phyloP scores from a whole-genome alignment of 805 yeast species.

The Wickerhamiella bombiphila region DNA sequence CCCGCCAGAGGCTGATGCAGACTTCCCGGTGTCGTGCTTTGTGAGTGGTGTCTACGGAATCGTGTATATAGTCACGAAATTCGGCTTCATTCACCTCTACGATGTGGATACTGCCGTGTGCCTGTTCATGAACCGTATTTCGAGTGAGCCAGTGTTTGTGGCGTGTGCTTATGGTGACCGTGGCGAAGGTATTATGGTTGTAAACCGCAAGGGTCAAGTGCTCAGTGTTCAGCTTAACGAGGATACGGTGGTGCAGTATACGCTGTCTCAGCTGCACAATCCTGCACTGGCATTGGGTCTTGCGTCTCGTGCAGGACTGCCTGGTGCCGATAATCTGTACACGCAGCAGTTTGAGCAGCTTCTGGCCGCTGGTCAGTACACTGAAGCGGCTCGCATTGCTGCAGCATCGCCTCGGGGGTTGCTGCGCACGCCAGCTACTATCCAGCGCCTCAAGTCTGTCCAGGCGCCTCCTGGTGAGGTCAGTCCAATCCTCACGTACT shows the following conservation, averaged over 20 bases:
- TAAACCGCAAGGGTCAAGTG: slow-evolving; percentile 91
- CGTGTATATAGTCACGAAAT: slow-evolving; percentile 78
- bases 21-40: slow-evolving; percentile 89
- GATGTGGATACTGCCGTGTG: slow-evolving; percentile 87
- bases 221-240: slow-evolving; percentile 80
- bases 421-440: slow-evolving; percentile 86
- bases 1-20: slow-evolving; percentile 92
- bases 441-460: slow-evolving; percentile 76
- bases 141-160: slow-evolving; percentile 89
- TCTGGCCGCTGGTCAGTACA: slow-evolving; percentile 71
- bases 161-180: slow-evolving; percentile 65
- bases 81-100: slow-evolving; percentile 90
- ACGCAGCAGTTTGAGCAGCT: slow-evolving; percentile 80
- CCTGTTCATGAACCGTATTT: slow-evolving; percentile 88
- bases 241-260: slow-evolving; percentile 76
- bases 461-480: slow-evolving; percentile 91
- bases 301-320: slow-evolving; percentile 90
- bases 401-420: slow-evolving; percentile 73
- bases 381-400: slow-evolving; percentile 90
- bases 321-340: slow-evolving; percentile 92
- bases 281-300: slow-evolving; percentile 73
- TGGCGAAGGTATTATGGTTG: slow-evolving; percentile 75
- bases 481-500: slow-evolving; percentile 86
- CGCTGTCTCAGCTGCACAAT: slow-evolving; percentile 72
- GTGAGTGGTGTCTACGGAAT: slow-evolving; percentile 77